Evolutionary conservation across 106 monocot species (phyloP).

Genomic region (Amphibolis antarctica): DNA sequence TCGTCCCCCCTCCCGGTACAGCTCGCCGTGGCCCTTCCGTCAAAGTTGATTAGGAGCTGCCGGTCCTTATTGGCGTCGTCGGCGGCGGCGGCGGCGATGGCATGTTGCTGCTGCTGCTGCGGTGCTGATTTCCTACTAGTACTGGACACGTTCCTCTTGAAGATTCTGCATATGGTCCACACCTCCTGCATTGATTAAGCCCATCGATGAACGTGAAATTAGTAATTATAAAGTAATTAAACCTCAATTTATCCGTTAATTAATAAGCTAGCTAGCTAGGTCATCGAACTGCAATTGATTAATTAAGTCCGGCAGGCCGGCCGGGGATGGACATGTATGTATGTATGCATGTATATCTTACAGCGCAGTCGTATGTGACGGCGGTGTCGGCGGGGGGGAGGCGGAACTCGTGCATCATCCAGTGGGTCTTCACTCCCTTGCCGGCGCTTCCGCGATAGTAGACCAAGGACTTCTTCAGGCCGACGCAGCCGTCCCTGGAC

Average conservation of each 20-base stretch:
- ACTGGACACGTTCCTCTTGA: slow-evolving; percentile 40
- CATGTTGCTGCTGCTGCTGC: not conserved
- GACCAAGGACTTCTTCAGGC: slow-evolving; percentile 86
- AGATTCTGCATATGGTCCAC: slow-evolving; percentile 79
- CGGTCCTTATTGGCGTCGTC: too few species aligned
- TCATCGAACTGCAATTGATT: too few species aligned
- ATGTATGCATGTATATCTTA: slow-evolving; percentile 19
- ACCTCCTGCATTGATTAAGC: slow-evolving; percentile 29
- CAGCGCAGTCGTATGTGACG: slow-evolving; percentile 10
- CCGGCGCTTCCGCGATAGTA: slow-evolving; percentile 81
- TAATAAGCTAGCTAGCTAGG: not conserved
- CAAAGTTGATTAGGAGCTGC: too few species aligned
- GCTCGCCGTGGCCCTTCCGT: too few species aligned
- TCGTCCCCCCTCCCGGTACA: too few species aligned
- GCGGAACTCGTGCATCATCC: slow-evolving; percentile 98
- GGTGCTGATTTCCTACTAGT: slow-evolving; percentile 10
- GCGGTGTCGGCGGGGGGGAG: slow-evolving; percentile 23
- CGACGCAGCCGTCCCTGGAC: slow-evolving; percentile 38
- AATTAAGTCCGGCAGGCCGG: too few species aligned
- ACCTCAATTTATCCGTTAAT: not conserved
- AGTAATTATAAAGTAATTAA: not conserved
- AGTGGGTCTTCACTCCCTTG: slow-evolving; percentile 76
- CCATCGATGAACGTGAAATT: not conserved
- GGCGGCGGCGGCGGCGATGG: too few species aligned
- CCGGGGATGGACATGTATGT: too few species aligned